Evolutionary conservation across 305 asterid genomes (phyloP), one percentile per base, ranked within the genome.

Genomic region (Fraxinus floribunda): DNA sequence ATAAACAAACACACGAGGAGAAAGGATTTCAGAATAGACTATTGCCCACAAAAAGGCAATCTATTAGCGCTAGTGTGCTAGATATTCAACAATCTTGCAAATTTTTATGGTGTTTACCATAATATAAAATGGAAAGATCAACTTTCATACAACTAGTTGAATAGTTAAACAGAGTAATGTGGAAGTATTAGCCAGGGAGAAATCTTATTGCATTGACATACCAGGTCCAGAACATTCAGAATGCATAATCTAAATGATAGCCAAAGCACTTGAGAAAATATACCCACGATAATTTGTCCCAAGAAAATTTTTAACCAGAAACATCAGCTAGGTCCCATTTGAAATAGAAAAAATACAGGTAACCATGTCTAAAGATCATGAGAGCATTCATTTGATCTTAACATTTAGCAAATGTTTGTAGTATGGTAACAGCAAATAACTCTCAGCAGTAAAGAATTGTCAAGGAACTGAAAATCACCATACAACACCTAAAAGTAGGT

Each of bases 381-480:
- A 29, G 20, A 70, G 39, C 20, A 29, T 29, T 70, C 75, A 70
- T 11, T 10, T 62, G 39, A 29, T 38, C 75, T 30, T 13, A 30
- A 2, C 1, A 3, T 30, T 29, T 8, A 70, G 41, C 20, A 70
- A 26, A 68, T 68, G 18, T 68, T 24, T 15, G 18, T 35, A 11
- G 6, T 68, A 29, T 26, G 38, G 74, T 66, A 66, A 66, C 74
- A 52, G 78, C 76, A 79, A 66, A 16, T n/a, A 62, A 70, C 68
- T 62, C 79, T 62, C 77, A 7, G 79, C 57, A 66, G 55, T 49
- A 46, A 44, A 78, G 79, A 79, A n/a, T 32, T n/a, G 35, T 55
- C 11, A 16, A 62, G 64, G 35, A 81, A 10, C 41, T 41, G 2
- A n/a, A 34, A 49, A 73, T 13, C 20, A 49, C 6, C 44, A 13